Percentiles rank a stretch among this genome's conserved stretches.
Evolutionary conservation across 2,329 filamentous ascomycete genomes (phyloP).

Genomic region (Amauroascus verrucosus): DNA sequence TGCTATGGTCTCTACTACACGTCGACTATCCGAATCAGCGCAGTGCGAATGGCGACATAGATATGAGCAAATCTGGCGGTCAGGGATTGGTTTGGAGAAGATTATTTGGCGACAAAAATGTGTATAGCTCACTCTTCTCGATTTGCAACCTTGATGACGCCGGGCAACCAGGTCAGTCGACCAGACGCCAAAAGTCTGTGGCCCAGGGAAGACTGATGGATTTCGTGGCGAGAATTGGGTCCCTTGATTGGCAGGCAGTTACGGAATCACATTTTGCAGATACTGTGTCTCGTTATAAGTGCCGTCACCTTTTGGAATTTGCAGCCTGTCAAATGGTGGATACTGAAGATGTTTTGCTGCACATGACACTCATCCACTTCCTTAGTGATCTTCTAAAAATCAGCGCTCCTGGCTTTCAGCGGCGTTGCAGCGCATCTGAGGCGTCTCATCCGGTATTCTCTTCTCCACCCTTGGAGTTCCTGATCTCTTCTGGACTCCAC

Average conservation of each 20-base stretch:
- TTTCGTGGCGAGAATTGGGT: slow-evolving; percentile 45
- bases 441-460: slow-evolving; percentile 32
- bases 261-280: slow-evolving; percentile 43
- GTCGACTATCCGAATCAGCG: slow-evolving; percentile 35
- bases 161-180: slow-evolving; percentile 31
- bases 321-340: slow-evolving; percentile 48
- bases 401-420: slow-evolving; percentile 27
- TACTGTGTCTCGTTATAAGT: slow-evolving; percentile 38
- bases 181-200: slow-evolving; percentile 46
- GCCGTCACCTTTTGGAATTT: slow-evolving; percentile 45
- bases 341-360: slow-evolving; percentile 49
- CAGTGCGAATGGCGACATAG: slow-evolving; percentile 18
- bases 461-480: slow-evolving; percentile 41
- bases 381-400: slow-evolving; percentile 44
- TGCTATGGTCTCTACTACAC: slow-evolving; percentile 44
- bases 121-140: slow-evolving; percentile 48
- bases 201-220: slow-evolving; percentile 52
- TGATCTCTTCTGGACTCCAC: slow-evolving; percentile 44
- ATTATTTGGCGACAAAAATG: slow-evolving; percentile 49
- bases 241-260: slow-evolving; percentile 46
- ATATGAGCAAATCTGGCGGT: slow-evolving; percentile 29
- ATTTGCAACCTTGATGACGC: slow-evolving; percentile 40
- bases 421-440: slow-evolving; percentile 21
- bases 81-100: slow-evolving; percentile 52
- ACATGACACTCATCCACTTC: slow-evolving; percentile 50